Evolutionary conservation across 805 yeast genomes (phyloP), one percentile per base, ranked within the genome.

Genomic region (Nakazawaea populi): DNA sequence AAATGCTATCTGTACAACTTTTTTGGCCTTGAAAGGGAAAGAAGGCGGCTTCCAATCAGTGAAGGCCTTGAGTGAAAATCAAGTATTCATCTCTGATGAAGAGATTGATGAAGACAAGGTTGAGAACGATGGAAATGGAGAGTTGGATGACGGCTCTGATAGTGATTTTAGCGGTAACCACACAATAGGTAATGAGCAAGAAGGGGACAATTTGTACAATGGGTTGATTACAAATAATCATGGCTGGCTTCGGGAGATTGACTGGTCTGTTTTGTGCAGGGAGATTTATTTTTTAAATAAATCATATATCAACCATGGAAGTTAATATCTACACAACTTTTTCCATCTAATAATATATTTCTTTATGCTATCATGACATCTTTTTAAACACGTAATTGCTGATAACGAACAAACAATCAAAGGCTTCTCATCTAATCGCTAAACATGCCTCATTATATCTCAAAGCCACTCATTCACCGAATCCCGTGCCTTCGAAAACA

Each of bases 191-290:
- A 58, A 48, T 58, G 44, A 40, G n/a, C 40, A 42, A 18, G 36
- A 29, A 14, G 58, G 53, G 34, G 48, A 45, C 30, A 55, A 51
- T 31, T 43, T 44, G 11, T 34, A 48, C 45, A 48, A 57, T 30
- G 49, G 29, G 29, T 47, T 47, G 18, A 39, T 44, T 9, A 51
- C 27, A 46, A 64, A 62, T 44, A 47, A 59, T 39, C 61, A 59
- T 11, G 55, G 54, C 4, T 69, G 71, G 59, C 50, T 70, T 32
- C 72, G 96, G 35, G 89, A 83, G 51, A 83, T 88, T 48, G 97
- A 90, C 59, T 92, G 98, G 98, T 86, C 81, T 60, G 75, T 87
- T 5, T 69, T 92, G 60, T 89, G 97, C 62, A 77, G 92, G 36
- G 95, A 89, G 60, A 87, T 92, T 52, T 82, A 85, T 60, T 76